Percentiles rank a stretch among this genome's conserved stretches.
Evolutionary conservation across 2,329 filamentous ascomycete species (phyloP).

Genomic region (Cordyceps fumosorosea): DNA sequence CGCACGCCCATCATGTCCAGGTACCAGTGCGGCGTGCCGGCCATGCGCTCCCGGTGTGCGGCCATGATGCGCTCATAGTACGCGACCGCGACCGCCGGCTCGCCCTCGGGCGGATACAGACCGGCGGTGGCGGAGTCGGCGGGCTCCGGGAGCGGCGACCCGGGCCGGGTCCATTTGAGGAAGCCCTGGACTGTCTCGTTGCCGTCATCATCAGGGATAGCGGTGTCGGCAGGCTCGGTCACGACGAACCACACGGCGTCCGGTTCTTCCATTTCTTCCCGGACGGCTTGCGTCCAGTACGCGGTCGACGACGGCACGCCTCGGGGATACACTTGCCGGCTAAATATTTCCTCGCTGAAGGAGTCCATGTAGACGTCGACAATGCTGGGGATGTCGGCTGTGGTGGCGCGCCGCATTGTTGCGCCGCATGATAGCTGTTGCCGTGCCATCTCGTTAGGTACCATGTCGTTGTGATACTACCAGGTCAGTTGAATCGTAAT

Average conservation of each 20-base stretch:
- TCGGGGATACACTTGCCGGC: conserved; percentile 31
- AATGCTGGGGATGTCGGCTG: conserved; percentile 34
- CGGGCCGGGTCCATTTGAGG: conserved; percentile 40
- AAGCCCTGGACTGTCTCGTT: conserved; percentile 32
- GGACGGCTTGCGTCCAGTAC: conserved; percentile 30
- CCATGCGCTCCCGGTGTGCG: conserved; percentile 33
- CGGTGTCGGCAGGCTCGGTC: conserved; percentile 32
- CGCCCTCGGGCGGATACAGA: conserved; percentile 33
- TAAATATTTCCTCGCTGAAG: conserved; percentile 34
- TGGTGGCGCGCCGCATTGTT: conserved; percentile 31
- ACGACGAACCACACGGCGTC: conserved; percentile 34
- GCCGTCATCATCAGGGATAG: conserved; percentile 14
- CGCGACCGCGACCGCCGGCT: conserved; percentile 27
- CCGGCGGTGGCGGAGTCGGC: conserved; percentile 20
- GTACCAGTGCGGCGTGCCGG: conserved; percentile 38
- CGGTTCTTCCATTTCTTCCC: conserved; percentile 34
- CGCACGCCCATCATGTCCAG: conserved; percentile 42
- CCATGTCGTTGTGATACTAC: background rate
- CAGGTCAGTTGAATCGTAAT: background rate
- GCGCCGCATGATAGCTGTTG: background rate
- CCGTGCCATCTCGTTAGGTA: too few relatives aligned
- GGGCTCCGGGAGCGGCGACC: conserved; percentile 19
- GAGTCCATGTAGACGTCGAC: conserved; percentile 38
- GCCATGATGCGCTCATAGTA: conserved; percentile 35
- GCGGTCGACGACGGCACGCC: conserved; percentile 18